Conservation (phyloP, 225 moss, liverwort and hornwort genomes). For the Ulota crispa region DNA sequence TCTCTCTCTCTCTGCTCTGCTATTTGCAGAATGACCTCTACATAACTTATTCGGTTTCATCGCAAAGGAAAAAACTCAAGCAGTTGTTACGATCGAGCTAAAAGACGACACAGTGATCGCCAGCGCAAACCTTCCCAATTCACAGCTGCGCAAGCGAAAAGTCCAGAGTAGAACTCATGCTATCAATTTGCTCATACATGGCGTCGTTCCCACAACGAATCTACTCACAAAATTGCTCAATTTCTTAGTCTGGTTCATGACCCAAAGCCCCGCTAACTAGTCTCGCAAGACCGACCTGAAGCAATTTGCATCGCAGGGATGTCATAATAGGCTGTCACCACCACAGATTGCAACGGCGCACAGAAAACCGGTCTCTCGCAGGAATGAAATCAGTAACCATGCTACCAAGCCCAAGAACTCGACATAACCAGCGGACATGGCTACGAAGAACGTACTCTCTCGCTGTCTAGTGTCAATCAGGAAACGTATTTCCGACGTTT, state of each 20-base stretch:
- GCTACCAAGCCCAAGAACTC: neutral
- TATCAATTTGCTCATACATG: neutral
- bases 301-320: conserved; percentile 2
- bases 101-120: neutral
- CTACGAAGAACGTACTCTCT: neutral
- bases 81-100: neutral
- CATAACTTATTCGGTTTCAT: neutral
- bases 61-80: neutral
- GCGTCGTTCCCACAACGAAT: neutral
- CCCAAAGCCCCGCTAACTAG: neutral
- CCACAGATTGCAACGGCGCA: neutral
- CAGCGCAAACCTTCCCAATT: neutral
- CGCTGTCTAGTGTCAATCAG: neutral
- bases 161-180: too few relatives aligned
- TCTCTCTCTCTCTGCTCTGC: too few relatives aligned
- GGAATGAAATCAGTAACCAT: neutral
- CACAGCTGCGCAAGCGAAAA: neutral
- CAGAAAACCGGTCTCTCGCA: neutral
- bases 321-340: neutral
- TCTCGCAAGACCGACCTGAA: neutral
- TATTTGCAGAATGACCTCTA: neutral
- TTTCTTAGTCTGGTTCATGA: neutral
- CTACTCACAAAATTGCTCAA: neutral
- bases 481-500: too few relatives aligned
- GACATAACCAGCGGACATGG: neutral